Conservation (phyloP, 164 flowering plant species). For the Magnolia sinica region DNA sequence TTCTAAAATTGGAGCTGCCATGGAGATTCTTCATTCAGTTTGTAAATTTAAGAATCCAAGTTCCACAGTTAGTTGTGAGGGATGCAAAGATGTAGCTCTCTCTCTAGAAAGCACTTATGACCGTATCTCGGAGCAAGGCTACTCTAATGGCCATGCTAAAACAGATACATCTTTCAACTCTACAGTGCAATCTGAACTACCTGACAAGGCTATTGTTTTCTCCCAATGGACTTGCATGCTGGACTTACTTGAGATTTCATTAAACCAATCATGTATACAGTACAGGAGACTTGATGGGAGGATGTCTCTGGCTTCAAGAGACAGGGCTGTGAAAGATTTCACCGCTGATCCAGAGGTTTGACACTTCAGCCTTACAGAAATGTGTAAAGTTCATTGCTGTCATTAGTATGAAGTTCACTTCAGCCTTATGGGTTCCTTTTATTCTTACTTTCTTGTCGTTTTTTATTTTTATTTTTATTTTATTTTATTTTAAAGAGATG, state of each 20-base stretch:
- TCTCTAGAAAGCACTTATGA: slow-evolving; percentile 11
- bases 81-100: neutral
- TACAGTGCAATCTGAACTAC: neutral
- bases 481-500: neutral
- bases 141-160: slow-evolving; percentile 15
- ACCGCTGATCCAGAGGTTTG: slow-evolving; percentile 81
- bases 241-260: slow-evolving; percentile 65
- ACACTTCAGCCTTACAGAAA: neutral
- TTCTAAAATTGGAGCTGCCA: slow-evolving; percentile 72
- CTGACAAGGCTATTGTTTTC: slow-evolving; percentile 72
- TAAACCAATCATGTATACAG: slow-evolving; percentile 41
- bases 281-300: slow-evolving; percentile 91
- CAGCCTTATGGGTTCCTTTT: neutral
- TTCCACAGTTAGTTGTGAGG: slow-evolving; percentile 5
- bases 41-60: slow-evolving; percentile 17
- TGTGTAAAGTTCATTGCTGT: neutral
- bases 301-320: slow-evolving; percentile 72
- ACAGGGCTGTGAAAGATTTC: slow-evolving; percentile 80
- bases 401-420: neutral
- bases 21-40: slow-evolving; percentile 55
- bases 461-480: neutral
- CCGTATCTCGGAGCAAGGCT: slow-evolving; percentile 2
- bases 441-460: neutral
- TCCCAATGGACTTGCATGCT: slow-evolving; percentile 98
- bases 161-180: neutral